Percentiles rank a stretch among this genome's conserved stretches.
phyloP scores from a whole-genome alignment of 2,329 filamentous ascomycete genomes.

The Paecilomyces niveus region DNA sequence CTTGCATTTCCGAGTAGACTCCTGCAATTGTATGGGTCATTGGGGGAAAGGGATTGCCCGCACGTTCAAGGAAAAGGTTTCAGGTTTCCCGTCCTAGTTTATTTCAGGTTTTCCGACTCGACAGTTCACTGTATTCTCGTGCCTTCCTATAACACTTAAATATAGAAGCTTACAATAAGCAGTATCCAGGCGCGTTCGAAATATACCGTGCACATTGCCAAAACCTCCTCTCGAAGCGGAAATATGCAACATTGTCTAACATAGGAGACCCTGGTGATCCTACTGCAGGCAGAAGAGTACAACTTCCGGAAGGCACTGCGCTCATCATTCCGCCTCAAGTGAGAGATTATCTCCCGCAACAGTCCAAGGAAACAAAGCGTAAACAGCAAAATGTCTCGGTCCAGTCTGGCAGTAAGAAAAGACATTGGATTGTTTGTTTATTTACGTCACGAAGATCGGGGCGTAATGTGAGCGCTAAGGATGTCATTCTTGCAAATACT shows the following conservation, averaged over 20 bases:
- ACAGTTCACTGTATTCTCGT: background rate
- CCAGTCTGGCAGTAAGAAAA: conserved; percentile 9
- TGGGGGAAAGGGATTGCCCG: conserved; percentile 56
- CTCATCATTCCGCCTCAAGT: conserved; percentile 48
- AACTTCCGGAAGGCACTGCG: conserved; percentile 39
- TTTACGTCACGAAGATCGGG: conserved; percentile 51
- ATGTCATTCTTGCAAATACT: conserved; percentile 45
- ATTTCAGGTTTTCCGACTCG: too few relatives aligned
- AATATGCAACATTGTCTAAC: conserved; percentile 4
- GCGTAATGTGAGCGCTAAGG: conserved; percentile 25
- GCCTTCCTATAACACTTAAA: background rate
- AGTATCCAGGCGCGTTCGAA: conserved; percentile 47
- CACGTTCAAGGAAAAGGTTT: conserved; percentile 38
- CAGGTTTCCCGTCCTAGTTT: background rate
- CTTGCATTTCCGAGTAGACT: conserved; percentile 31
- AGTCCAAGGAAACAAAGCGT: background rate
- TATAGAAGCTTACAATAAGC: background rate
- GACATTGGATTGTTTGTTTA: conserved; percentile 53
- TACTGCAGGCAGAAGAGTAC: conserved; percentile 8
- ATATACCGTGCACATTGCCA: conserved; percentile 44
- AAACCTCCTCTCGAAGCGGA: conserved; percentile 7
- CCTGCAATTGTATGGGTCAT: conserved; percentile 51
- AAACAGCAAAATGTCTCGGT: background rate
- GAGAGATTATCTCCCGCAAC: conserved; percentile 15
- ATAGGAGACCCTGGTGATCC: background rate